Conservation (phyloP, 139 green algal species). For the Microglena sp. region DNA sequence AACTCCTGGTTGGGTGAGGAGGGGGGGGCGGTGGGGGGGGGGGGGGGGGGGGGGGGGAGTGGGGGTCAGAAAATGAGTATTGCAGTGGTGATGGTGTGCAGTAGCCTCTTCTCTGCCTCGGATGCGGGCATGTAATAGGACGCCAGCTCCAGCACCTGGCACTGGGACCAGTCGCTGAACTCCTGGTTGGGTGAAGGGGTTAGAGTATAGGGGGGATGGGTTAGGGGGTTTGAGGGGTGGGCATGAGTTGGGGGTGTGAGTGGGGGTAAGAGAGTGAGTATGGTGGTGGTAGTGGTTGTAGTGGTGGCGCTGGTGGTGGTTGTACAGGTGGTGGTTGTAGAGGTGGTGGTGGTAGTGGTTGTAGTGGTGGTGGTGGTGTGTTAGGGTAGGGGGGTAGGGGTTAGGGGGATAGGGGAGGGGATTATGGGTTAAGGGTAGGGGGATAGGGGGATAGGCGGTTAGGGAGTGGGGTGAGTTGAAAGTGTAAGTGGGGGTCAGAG, state of each 20-base stretch:
- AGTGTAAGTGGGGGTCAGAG: too few relatives aligned
- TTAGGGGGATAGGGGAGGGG: too few relatives aligned
- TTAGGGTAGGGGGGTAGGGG: too few relatives aligned
- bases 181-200: conserved; percentile 32
- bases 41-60: too few relatives aligned
- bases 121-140: conserved; percentile 50
- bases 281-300: neutral
- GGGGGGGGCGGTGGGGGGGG: neutral
- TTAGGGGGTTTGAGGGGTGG: neutral
- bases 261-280: neutral
- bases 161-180: conserved; percentile 91
- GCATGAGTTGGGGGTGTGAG: neutral
- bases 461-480: too few relatives aligned
- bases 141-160: conserved; percentile 79
- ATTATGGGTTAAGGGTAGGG: too few relatives aligned
- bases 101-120: conserved; percentile 64
- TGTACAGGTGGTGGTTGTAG: neutral
- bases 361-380: too few relatives aligned
- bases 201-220: neutral
- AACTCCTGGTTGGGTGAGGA: conserved; percentile 55
- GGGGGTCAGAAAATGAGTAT: neutral
- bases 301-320: neutral
- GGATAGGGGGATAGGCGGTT: too few relatives aligned
- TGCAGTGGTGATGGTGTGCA: neutral
- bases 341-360: too few relatives aligned